These are phyloP conservation scores for Penicillium daleae DNA, from an alignment of 495 filamentous ascomycete genomes.

Conservation along the genomic window DNA sequence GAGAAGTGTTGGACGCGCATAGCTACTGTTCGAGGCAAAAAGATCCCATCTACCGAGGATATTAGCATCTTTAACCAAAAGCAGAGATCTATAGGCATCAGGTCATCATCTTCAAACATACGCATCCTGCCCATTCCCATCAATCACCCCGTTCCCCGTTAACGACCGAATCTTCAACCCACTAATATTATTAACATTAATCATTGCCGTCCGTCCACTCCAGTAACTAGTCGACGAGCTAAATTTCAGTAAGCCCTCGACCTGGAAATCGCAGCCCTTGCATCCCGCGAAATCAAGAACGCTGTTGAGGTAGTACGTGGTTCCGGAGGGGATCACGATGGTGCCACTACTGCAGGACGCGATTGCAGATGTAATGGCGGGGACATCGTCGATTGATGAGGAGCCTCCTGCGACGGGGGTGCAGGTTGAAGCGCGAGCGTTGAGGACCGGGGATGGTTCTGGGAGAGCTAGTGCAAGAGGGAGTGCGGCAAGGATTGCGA, in stretches of 20 bases:
- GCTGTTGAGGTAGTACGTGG: constrained; percentile 46
- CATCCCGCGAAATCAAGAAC: constrained; percentile 44
- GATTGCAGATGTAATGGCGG: constrained; percentile 43
- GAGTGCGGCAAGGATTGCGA: constrained; percentile 9
- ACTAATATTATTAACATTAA: constrained; percentile 37
- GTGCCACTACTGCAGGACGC: constrained; percentile 45
- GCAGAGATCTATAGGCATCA: not conserved
- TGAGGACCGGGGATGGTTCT: constrained; percentile 10
- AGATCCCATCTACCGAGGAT: constrained; percentile 37
- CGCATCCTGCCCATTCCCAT: constrained; percentile 51
- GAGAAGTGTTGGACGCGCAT: constrained; percentile 43
- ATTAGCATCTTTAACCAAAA: not conserved
- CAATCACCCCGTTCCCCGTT: constrained; percentile 46
- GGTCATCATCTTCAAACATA: constrained; percentile 15
- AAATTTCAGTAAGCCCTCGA: constrained; percentile 47
- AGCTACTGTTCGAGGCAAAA: constrained; percentile 42
- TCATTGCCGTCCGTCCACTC: constrained; percentile 44
- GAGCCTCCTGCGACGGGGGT: constrained; percentile 41
- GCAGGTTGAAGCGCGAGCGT: constrained; percentile 33
- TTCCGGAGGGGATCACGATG: constrained; percentile 45
- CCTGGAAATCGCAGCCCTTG: constrained; percentile 43
- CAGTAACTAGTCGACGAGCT: constrained; percentile 41
- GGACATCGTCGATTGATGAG: constrained; percentile 40
- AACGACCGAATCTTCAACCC: constrained; percentile 42
- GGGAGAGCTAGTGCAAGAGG: constrained; percentile 10